Evolutionary conservation across 768 basidiomycete genomes (phyloP).

Genomic region (Myochromella boudieri): DNA sequence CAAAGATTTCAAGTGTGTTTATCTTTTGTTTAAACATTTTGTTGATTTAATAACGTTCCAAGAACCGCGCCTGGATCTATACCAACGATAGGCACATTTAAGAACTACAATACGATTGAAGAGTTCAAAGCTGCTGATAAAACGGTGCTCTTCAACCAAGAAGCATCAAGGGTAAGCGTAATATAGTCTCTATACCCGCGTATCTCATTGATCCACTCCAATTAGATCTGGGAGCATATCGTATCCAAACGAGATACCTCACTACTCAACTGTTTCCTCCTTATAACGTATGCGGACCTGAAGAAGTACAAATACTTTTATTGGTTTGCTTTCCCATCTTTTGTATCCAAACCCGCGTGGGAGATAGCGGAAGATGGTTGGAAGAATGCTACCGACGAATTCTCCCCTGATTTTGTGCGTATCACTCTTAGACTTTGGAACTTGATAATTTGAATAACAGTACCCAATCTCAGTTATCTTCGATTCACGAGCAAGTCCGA

Average conservation of each 20-base stretch:
- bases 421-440: too few relatives aligned
- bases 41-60: neutral
- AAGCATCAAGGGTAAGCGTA: conserved; percentile 58
- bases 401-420: conserved; percentile 42
- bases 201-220: neutral
- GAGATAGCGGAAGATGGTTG: conserved; percentile 69
- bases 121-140: conserved; percentile 93
- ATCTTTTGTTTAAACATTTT: neutral
- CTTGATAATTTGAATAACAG: too few relatives aligned
- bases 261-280: conserved; percentile 73
- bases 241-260: conserved; percentile 49
- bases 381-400: conserved; percentile 44
- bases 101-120: conserved; percentile 97
- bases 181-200: neutral
- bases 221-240: conserved; percentile 72
- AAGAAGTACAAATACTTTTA: conserved; percentile 98
- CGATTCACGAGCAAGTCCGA: conserved; percentile 52
- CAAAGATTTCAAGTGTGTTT: conserved; percentile 41
- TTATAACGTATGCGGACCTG: conserved; percentile 94
- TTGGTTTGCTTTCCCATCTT: conserved; percentile 97
- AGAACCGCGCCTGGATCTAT: conserved; percentile 53
- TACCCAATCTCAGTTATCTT: conserved; percentile 50
- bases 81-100: conserved; percentile 63
- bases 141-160: conserved; percentile 74
- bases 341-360: conserved; percentile 89